A percentile compares a stretch with the other conserved stretches of the same genome.
phyloP scores from a whole-genome alignment of 306 rosid genomes.

The Quercus robur region DNA sequence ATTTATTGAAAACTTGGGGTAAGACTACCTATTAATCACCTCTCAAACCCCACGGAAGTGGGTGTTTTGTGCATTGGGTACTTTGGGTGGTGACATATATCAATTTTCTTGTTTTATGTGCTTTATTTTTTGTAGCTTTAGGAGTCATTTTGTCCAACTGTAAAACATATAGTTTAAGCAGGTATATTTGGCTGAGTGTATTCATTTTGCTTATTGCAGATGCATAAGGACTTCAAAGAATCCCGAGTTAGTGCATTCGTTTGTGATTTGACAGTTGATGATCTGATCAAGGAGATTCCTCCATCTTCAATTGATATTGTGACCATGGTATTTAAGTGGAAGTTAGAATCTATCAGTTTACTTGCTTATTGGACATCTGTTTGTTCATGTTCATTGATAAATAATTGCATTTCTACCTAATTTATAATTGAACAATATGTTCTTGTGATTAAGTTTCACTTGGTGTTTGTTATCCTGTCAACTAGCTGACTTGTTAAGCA shows the following conservation, averaged over 20 bases:
- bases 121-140: neutral
- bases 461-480: slow-evolving; percentile 12
- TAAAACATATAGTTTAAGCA: neutral
- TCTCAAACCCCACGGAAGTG: no score
- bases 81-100: neutral
- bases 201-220: slow-evolving; percentile 40
- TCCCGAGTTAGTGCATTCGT: slow-evolving; percentile 69
- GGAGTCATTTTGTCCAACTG: neutral
- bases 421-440: slow-evolving; percentile 15
- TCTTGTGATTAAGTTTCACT: slow-evolving; percentile 15
- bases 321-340: slow-evolving; percentile 68
- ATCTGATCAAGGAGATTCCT: slow-evolving; percentile 57
- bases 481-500: slow-evolving; percentile 81
- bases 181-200: slow-evolving; percentile 4
- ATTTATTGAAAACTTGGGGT: neutral
- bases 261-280: slow-evolving; percentile 85
- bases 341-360: slow-evolving; percentile 12
- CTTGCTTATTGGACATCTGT: neutral
- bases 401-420: slow-evolving; percentile 5
- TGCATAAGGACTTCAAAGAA: slow-evolving; percentile 72
- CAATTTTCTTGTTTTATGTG: neutral
- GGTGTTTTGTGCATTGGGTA: neutral
- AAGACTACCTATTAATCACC: no score
- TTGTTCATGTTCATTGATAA: slow-evolving; percentile 13
- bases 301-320: slow-evolving; percentile 80